Conservation (phyloP, 2,329 filamentous ascomycete species). For the Cladosporium sp. region DNA sequence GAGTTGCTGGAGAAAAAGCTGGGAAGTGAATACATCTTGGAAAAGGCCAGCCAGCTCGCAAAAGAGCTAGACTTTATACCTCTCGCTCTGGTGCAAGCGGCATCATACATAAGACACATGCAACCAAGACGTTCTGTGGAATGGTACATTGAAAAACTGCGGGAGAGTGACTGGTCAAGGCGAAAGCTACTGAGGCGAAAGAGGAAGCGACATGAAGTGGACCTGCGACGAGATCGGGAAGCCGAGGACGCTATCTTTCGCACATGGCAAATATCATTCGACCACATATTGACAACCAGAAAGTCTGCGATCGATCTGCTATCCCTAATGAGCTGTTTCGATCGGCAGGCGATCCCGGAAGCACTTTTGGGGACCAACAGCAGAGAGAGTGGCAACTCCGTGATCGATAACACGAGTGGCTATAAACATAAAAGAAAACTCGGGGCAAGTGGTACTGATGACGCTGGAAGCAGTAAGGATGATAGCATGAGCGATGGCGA, state of each 20-base stretch:
- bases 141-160: constrained; percentile 43
- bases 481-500: not conserved
- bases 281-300: constrained; percentile 21
- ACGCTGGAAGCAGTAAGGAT: not conserved
- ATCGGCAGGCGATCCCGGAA: constrained; percentile 32
- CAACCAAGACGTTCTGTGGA: constrained; percentile 33
- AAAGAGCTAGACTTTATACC: constrained; percentile 36
- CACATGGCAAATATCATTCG: constrained; percentile 31
- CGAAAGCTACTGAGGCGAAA: constrained; percentile 21
- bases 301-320: constrained; percentile 44
- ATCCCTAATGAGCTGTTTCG: constrained; percentile 51
- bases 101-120: constrained; percentile 35
- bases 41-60: not conserved
- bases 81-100: constrained; percentile 38
- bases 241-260: constrained; percentile 24
- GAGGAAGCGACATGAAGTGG: not conserved
- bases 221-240: constrained; percentile 22
- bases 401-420: not conserved
- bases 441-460: not conserved
- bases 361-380: not conserved
- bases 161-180: constrained; percentile 30
- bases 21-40: not conserved
- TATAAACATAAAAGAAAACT: not conserved
- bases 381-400: not conserved
- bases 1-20: not conserved